A percentile compares a stretch with the other conserved stretches of the same genome.
phyloP scores from a whole-genome alignment of 371 early-diverging fungal species.

The Syncephalastrum sp. region DNA sequence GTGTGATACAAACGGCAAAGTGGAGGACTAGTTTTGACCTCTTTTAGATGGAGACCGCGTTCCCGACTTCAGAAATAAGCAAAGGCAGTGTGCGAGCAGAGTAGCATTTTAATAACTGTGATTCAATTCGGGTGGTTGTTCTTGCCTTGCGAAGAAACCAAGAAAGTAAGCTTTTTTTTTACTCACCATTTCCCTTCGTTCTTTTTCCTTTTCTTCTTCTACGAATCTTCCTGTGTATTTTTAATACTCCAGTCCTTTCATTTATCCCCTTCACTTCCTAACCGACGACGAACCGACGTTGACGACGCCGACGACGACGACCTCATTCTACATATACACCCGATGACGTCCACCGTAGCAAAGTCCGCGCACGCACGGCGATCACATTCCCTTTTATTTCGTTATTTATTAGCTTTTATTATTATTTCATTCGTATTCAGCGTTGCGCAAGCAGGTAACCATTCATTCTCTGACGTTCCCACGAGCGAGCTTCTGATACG shows the following conservation, averaged over 20 bases:
- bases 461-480: too few species aligned
- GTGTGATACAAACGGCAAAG: too few species aligned
- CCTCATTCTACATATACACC: too few species aligned
- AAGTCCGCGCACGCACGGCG: too few species aligned
- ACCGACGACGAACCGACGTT: too few species aligned
- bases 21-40: too few species aligned
- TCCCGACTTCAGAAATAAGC: too few species aligned
- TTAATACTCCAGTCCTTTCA: too few species aligned
- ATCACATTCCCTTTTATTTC: not conserved
- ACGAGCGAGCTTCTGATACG: not conserved
- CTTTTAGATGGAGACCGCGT: too few species aligned
- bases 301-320: slow-evolving; percentile 1
- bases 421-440: not conserved
- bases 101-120: slow-evolving; percentile 7
- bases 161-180: slow-evolving; percentile 5
- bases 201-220: slow-evolving; percentile 3
- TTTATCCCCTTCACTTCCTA: too few species aligned
- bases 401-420: not conserved
- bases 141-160: not conserved
- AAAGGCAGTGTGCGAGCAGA: not conserved
- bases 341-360: too few species aligned
- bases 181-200: slow-evolving; percentile 3
- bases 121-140: not conserved
- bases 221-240: not conserved
- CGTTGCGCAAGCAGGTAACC: not conserved